Conservation (phyloP, 768 basidiomycete species). For the Strobilomyces confusus region DNA sequence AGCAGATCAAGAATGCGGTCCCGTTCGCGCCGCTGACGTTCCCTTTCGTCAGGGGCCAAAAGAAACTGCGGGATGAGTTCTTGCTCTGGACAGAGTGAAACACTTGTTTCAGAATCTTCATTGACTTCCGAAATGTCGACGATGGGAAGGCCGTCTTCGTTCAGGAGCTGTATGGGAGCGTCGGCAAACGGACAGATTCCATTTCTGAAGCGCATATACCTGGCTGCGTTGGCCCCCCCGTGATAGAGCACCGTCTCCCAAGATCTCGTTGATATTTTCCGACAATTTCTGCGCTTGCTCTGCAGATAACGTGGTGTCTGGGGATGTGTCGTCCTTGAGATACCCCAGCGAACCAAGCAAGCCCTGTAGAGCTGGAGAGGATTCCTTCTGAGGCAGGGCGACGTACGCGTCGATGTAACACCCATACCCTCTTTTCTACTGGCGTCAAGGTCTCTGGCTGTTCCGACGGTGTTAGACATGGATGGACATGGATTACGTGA, state of each 20-base stretch:
- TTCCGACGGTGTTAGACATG: conserved; percentile 21
- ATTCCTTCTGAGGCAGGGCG: conserved; percentile 6
- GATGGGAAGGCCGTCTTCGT: conserved; percentile 78
- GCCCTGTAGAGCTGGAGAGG: conserved; percentile 36
- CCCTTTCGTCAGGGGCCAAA: conserved; percentile 44
- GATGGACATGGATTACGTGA: conserved; percentile 19
- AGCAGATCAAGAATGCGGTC: conserved; percentile 63
- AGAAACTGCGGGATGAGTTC: conserved; percentile 44
- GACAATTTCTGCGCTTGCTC: conserved; percentile 54
- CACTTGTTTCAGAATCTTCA: conserved; percentile 18
- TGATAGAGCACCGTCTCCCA: conserved; percentile 38
- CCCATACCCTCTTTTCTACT: conserved; percentile 38
- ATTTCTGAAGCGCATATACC: conserved; percentile 41
- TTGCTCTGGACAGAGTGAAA: conserved; percentile 34
- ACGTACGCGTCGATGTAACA: not conserved
- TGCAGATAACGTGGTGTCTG: conserved; percentile 33
- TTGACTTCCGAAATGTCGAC: conserved; percentile 65
- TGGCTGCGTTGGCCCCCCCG: conserved; percentile 56
- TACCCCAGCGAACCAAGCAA: conserved; percentile 36
- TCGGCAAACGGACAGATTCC: conserved; percentile 21
- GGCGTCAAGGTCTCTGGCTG: conserved; percentile 27
- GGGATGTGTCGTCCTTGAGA: not conserved
- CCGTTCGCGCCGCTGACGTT: conserved; percentile 52
- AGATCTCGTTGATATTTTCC: conserved; percentile 54
- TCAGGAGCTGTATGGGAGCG: conserved; percentile 47